Evolutionary conservation across 257 asterid species (phyloP), one percentile per base, ranked within the genome.

Genomic region (Scutellaria galericulata): DNA sequence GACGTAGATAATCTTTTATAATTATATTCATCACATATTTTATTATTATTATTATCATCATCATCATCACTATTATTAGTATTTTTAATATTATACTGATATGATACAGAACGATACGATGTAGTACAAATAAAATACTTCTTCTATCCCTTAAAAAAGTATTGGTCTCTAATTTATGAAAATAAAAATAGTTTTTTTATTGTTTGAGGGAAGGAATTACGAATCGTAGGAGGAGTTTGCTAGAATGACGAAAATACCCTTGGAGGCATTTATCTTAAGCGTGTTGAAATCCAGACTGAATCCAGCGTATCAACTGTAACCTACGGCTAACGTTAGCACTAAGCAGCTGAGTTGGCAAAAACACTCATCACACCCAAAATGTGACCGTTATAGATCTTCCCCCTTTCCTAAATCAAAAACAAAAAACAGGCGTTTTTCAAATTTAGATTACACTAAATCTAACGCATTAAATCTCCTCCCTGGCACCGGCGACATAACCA

Each of bases 381-480:
- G 72, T 85, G 88, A 88, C 94, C 94, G 94, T 88, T 85, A 57
- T 70, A 48, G 46, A 50, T 57, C 68, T 50, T 64, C 79, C 71
- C 35, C 44, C 64, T 27, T 47, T 39, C 44, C 58, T 10, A 24
- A 61, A 50, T 54, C 50, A 22, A 9, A 70, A 68, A 63, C 57
- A 51, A 59, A 72, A 72, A 2, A 13, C 81, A 75, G 68, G 68
- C 68, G 77, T 74, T 77, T 63, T 76, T 59, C 20, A 70, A 81
- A 72, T 54, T 31, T 57, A 77, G 72, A 78, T 74, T 64, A 53
- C 59, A 64, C 78, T 31, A 71, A 79, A 84, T 77, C 75, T 70
- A 72, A 31, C 88, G 55, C 72, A 76, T 81, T 77, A 82, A 73
- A 73, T 54, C 81, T 81, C 47, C 10, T 48, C 66, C 70, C 53